Conservation (phyloP, 345 rosid species). For the Hibiscus tridactylites region DNA sequence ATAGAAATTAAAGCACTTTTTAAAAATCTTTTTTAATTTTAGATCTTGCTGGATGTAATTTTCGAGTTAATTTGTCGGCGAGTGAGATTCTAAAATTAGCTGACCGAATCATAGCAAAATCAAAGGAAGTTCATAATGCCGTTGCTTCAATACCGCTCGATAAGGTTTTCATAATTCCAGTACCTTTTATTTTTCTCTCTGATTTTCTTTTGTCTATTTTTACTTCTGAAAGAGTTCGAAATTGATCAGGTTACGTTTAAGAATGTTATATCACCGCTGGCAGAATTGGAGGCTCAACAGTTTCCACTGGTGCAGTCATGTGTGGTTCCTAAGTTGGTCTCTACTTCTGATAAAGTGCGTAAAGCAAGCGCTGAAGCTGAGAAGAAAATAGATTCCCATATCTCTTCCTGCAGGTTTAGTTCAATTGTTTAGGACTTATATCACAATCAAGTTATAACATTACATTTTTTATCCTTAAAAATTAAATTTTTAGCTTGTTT, state of each 20-base stretch:
- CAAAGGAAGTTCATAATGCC: slow-evolving; percentile 58
- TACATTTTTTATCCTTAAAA: no score
- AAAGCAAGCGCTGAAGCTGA: slow-evolving; percentile 84
- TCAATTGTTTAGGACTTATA: not conserved
- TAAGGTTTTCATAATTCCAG: slow-evolving; percentile 35
- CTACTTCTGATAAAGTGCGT: slow-evolving; percentile 45
- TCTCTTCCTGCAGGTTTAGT: slow-evolving; percentile 58
- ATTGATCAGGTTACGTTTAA: slow-evolving; percentile 50
- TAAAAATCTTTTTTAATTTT: not conserved
- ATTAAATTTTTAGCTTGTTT: not conserved
- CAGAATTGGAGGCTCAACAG: slow-evolving; percentile 69
- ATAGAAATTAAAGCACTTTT: not conserved
- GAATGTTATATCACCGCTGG: slow-evolving; percentile 62
- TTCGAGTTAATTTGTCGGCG: slow-evolving; percentile 59
- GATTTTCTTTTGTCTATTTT: not conserved
- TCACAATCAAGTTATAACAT: not conserved
- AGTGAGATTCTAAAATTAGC: slow-evolving; percentile 62
- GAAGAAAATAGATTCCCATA: slow-evolving; percentile 56
- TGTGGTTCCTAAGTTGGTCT: slow-evolving; percentile 62
- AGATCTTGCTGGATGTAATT: slow-evolving; percentile 69
- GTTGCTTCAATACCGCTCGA: slow-evolving; percentile 77
- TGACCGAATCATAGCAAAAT: slow-evolving; percentile 51
- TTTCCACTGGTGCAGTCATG: slow-evolving; percentile 71
- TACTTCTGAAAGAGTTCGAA: not conserved
- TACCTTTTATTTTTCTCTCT: not conserved